Evolutionary conservation across 768 basidiomycete species (phyloP).

Genomic region (Phaeotremella skinneri): DNA sequence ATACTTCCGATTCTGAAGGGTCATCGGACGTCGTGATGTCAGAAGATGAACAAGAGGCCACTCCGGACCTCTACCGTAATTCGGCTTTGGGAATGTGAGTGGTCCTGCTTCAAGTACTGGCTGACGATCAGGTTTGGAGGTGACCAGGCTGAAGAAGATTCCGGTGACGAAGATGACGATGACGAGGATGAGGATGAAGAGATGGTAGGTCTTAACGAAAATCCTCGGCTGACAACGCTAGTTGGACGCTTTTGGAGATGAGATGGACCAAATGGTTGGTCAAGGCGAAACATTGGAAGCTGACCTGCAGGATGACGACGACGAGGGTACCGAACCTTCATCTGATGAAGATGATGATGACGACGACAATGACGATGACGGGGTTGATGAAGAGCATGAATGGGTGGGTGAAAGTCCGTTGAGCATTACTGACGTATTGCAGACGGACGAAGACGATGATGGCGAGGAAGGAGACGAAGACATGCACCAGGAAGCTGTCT

Average conservation of each 20-base stretch:
- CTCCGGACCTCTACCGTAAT: constrained; percentile 90
- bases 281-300: background rate
- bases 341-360: constrained; percentile 51
- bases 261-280: constrained; percentile 30
- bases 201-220: constrained; percentile 18
- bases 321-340: constrained; percentile 34
- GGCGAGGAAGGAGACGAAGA: constrained; percentile 17
- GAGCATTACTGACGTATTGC: constrained; percentile 22
- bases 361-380: constrained; percentile 51
- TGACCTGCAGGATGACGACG: constrained; percentile 36
- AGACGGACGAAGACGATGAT: constrained; percentile 32
- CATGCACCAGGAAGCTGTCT: constrained; percentile 7
- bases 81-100: constrained; percentile 90
- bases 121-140: constrained; percentile 31
- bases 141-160: constrained; percentile 60
- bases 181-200: constrained; percentile 58
- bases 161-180: constrained; percentile 63
- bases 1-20: constrained; percentile 55
- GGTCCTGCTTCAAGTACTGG: background rate
- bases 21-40: constrained; percentile 51
- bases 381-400: constrained; percentile 28
- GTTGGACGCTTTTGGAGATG: constrained; percentile 31
- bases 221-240: constrained; percentile 3
- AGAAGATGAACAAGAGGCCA: constrained; percentile 60
- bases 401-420: constrained; percentile 32